Evolutionary conservation across 2,329 filamentous ascomycete species (phyloP).

Genomic region (Coniochaeta prunicola): DNA sequence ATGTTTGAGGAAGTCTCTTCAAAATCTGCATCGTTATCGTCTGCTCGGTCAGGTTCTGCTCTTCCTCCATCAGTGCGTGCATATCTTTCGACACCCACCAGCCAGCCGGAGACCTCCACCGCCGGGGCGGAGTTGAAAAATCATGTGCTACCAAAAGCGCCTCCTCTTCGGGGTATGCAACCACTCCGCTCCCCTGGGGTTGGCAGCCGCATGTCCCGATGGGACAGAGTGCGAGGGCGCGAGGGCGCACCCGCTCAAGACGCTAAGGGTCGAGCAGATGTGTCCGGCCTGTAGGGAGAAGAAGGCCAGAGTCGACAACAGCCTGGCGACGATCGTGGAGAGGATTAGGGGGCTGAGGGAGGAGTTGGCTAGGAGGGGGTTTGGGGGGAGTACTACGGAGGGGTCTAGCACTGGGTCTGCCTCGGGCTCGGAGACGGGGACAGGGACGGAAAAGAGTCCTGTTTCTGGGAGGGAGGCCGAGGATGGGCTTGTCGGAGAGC

Average conservation of each 20-base stretch:
- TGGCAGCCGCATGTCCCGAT: neutral
- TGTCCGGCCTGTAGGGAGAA: neutral
- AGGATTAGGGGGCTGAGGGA: neutral
- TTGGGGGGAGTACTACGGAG: neutral
- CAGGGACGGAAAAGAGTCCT: neutral
- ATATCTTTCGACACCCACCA: neutral
- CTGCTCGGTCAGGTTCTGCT: too few relatives aligned
- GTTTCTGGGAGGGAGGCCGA: neutral
- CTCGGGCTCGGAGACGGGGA: neutral
- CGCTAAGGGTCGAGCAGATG: neutral
- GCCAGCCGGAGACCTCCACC: neutral
- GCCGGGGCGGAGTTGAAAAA: too few relatives aligned
- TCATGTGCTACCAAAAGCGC: conserved; percentile 1
- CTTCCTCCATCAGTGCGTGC: neutral
- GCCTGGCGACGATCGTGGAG: neutral
- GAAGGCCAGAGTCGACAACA: neutral
- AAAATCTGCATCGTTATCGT: neutral
- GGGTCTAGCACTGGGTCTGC: neutral
- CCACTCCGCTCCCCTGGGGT: neutral
- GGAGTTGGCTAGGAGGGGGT: neutral
- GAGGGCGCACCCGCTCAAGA: neutral
- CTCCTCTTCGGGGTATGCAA: neutral
- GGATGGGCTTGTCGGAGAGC: neutral
- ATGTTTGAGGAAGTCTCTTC: neutral
- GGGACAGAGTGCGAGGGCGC: neutral